Conservation (phyloP, 2,329 filamentous ascomycete species). For the Fusarium luffae region DNA sequence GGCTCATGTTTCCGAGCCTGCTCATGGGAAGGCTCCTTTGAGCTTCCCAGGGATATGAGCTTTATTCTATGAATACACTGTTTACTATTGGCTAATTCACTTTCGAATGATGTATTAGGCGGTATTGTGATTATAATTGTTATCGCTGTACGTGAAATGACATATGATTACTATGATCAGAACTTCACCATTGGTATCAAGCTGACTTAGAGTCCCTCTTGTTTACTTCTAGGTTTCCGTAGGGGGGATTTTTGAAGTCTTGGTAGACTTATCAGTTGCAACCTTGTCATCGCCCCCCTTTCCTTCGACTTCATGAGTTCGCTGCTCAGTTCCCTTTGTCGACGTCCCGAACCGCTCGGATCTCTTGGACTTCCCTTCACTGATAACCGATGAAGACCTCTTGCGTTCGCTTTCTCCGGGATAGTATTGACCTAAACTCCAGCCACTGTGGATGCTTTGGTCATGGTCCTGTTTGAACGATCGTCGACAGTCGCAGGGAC, state of each 20-base stretch:
- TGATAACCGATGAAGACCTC: background rate
- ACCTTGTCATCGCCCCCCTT: conserved; percentile 5
- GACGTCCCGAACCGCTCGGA: background rate
- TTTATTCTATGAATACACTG: conserved; percentile 29
- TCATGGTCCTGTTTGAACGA: conserved; percentile 20
- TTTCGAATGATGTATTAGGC: background rate
- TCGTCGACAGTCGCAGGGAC: conserved; percentile 26
- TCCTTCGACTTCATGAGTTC: background rate
- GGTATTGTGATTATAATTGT: background rate
- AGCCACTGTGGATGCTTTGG: background rate
- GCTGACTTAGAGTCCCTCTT: background rate
- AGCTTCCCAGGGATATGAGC: conserved; percentile 15
- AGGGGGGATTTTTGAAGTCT: background rate
- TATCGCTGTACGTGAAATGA: background rate
- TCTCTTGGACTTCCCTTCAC: background rate
- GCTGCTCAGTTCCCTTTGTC: conserved; percentile 1
- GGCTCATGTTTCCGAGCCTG: conserved; percentile 15
- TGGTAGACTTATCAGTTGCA: background rate
- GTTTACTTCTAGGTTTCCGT: background rate
- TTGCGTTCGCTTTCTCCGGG: background rate
- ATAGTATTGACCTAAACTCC: conserved; percentile 41
- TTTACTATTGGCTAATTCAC: conserved; percentile 16
- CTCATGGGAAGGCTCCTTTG: conserved; percentile 11
- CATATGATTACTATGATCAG: background rate
- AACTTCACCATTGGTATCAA: background rate